Evolutionary conservation across 73 alveolate species (phyloP).

Genomic region (Paramecium octaurelia): DNA sequence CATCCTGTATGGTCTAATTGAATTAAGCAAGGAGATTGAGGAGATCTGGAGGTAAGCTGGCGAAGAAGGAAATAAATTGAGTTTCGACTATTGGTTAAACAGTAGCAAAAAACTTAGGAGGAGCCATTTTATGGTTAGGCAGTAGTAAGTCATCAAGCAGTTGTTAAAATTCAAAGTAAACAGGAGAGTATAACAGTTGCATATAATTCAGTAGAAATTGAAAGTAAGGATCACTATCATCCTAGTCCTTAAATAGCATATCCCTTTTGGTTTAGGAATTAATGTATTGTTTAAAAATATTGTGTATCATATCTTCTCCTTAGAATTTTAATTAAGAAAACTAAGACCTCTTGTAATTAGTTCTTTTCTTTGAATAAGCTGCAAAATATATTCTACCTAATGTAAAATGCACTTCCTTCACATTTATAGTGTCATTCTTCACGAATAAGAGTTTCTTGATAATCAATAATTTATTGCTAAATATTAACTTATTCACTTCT

Average conservation of each 20-base stretch:
- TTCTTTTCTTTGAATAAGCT: conserved; percentile 48
- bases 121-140: conserved; percentile 16
- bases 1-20: not conserved
- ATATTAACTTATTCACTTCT: not conserved
- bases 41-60: not conserved
- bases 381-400: conserved; percentile 61
- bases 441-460: not conserved
- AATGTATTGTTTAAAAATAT: conserved; percentile 3
- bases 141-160: conserved; percentile 26
- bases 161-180: conserved; percentile 1
- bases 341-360: conserved; percentile 29
- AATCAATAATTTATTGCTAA: not conserved
- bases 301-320: conserved; percentile 56
- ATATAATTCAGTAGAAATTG: conserved; percentile 44
- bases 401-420: conserved; percentile 54
- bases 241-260: not conserved
- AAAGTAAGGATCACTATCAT: conserved; percentile 42
- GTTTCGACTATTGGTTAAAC: not conserved
- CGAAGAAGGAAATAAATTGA: not conserved
- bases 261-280: not conserved
- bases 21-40: conserved; percentile 3
- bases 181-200: conserved; percentile 40
- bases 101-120: conserved; percentile 23
- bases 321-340: conserved; percentile 19
- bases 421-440: conserved; percentile 6